Conservation (phyloP, 208 protist species). For the Trichomonas gallinae region DNA sequence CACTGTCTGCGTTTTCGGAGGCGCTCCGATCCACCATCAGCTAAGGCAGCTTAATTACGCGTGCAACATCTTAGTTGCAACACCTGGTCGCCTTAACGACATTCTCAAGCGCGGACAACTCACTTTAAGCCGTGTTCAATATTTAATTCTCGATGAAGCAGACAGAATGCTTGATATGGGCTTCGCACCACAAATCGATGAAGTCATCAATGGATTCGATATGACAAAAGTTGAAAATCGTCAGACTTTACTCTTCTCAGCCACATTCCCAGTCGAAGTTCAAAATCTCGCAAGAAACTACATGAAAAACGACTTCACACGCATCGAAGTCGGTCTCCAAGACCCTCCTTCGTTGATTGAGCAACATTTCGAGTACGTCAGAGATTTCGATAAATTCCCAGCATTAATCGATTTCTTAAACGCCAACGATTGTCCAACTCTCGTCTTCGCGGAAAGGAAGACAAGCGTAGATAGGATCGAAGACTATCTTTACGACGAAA, state of each 20-base stretch:
- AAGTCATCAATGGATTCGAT: slow-evolving; percentile 25
- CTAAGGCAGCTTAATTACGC: slow-evolving; percentile 45
- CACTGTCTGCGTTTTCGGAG: slow-evolving; percentile 36
- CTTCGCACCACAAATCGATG: slow-evolving; percentile 42
- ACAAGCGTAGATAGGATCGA: slow-evolving; percentile 78
- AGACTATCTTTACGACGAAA: slow-evolving; percentile 59
- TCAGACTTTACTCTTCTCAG: slow-evolving; percentile 97
- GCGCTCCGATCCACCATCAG: slow-evolving; percentile 46
- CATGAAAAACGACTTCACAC: slow-evolving; percentile 40
- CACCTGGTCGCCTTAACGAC: slow-evolving; percentile 70
- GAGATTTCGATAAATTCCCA: slow-evolving; percentile 48
- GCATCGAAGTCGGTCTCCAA: slow-evolving; percentile 44
- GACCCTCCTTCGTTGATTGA: not conserved
- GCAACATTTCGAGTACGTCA: slow-evolving; percentile 21
- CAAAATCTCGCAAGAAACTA: slow-evolving; percentile 73
- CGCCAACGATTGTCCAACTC: slow-evolving; percentile 23
- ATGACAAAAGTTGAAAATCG: slow-evolving; percentile 39
- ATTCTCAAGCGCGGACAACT: slow-evolving; percentile 52
- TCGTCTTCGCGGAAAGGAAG: slow-evolving; percentile 95
- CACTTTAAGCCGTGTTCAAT: slow-evolving; percentile 53
- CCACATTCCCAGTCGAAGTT: slow-evolving; percentile 93
- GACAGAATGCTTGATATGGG: slow-evolving; percentile 53
- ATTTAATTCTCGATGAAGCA: slow-evolving; percentile 83
- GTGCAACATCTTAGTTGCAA: slow-evolving; percentile 61
- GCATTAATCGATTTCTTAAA: slow-evolving; percentile 28